phyloP scores from a whole-genome alignment of 2,329 filamentous ascomycete genomes.

The Fusarium foetens region DNA sequence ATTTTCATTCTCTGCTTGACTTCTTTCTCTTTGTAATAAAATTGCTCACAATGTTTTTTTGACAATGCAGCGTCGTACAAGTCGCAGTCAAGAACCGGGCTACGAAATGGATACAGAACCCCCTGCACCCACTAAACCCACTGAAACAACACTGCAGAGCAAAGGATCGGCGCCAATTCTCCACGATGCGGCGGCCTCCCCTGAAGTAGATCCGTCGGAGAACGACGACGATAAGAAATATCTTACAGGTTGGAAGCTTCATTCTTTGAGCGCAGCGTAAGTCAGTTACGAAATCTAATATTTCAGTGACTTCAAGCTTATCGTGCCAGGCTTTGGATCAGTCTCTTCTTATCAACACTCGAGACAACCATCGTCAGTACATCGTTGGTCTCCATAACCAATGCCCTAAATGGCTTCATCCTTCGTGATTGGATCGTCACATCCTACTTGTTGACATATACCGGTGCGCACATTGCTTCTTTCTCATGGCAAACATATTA shows the following conservation, averaged over 20 bases:
- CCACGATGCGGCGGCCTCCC: not conserved
- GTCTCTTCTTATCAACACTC: conserved; percentile 4
- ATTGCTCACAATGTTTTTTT: accelerated
- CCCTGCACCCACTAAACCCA: accelerated
- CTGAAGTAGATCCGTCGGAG: not conserved
- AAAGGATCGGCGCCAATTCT: not conserved
- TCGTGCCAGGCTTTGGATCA: not conserved
- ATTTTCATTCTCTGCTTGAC: accelerated
- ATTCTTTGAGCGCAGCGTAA: not conserved
- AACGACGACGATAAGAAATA: not conserved
- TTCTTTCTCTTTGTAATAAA: accelerated
- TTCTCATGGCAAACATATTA: accelerated
- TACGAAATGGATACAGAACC: not conserved
- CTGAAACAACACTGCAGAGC: not conserved
- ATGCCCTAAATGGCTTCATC: conserved; percentile 6
- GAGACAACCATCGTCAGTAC: conserved; percentile 10
- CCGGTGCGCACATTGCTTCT: accelerated
- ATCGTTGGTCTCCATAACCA: conserved; percentile 8
- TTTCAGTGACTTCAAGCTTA: accelerated
- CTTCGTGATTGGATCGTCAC: conserved; percentile 17
- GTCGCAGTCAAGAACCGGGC: not conserved
- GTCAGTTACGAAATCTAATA: accelerated
- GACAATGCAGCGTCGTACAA: not conserved
- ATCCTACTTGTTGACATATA: conserved; percentile 11
- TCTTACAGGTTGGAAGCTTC: not conserved